Evolutionary conservation across 345 rosid species (phyloP).

Genomic region (Ceriops decandra): DNA sequence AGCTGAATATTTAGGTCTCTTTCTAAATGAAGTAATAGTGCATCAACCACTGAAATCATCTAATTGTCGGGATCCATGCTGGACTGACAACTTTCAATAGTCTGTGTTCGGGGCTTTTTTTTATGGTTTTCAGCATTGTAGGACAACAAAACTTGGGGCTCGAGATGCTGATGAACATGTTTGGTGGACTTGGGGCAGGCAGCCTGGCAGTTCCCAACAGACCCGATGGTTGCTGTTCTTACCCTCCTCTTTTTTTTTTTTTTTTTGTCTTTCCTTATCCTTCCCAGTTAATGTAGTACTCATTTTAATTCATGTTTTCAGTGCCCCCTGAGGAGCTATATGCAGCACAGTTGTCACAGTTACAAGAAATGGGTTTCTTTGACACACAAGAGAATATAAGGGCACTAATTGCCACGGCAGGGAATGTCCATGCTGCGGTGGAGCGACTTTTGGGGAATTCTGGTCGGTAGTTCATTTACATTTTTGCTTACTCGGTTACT

Average conservation of each 20-base stretch:
- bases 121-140: slow-evolving; percentile 16
- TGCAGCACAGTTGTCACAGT: slow-evolving; percentile 61
- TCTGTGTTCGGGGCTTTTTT: not conserved
- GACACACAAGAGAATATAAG: slow-evolving; percentile 61
- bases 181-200: slow-evolving; percentile 63
- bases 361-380: slow-evolving; percentile 76
- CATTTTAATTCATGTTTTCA: slow-evolving; percentile 16
- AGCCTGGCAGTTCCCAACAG: slow-evolving; percentile 44
- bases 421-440: slow-evolving; percentile 71
- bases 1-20: no score
- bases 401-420: slow-evolving; percentile 64
- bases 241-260: not conserved
- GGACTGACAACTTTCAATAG: not conserved
- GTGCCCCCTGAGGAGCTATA: slow-evolving; percentile 63
- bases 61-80: no score
- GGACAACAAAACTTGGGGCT: slow-evolving; percentile 45
- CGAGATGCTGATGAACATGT: slow-evolving; percentile 58
- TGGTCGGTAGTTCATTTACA: slow-evolving; percentile 29
- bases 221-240: slow-evolving; percentile 40
- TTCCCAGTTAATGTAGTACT: not conserved
- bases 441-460: slow-evolving; percentile 58
- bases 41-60: no score
- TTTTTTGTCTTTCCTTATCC: not conserved
- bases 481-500: not conserved
- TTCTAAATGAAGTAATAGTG: no score